Conservation (phyloP, 768 basidiomycete species). For the Hemileccinum impolitum region DNA sequence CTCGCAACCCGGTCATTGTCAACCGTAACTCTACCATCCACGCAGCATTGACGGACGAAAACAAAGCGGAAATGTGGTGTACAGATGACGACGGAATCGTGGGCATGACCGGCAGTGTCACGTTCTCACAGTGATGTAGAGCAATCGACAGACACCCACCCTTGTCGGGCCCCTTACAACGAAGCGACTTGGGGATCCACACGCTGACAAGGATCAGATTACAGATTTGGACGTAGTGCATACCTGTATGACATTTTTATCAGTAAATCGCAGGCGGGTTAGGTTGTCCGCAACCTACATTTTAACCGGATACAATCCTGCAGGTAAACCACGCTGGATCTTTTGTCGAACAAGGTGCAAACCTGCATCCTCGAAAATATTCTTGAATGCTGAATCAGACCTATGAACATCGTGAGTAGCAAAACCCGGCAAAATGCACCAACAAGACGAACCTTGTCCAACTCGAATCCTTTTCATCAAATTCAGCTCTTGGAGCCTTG, state of each 20-base stretch:
- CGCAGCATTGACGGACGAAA: slow-evolving; percentile 40
- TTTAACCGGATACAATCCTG: slow-evolving; percentile 79
- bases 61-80: slow-evolving; percentile 52
- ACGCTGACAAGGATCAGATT: neutral
- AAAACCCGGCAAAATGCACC: neutral
- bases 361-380: slow-evolving; percentile 70
- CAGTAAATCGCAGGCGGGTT: neutral
- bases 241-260: slow-evolving; percentile 21
- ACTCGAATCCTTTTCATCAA: slow-evolving; percentile 87
- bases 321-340: slow-evolving; percentile 80
- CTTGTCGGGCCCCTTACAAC: too few relatives aligned
- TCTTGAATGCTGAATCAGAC: slow-evolving; percentile 81
- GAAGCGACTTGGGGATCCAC: too few relatives aligned
- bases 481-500: slow-evolving; percentile 53
- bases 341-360: slow-evolving; percentile 69
- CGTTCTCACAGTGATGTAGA: slow-evolving; percentile 16
- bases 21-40: slow-evolving; percentile 46
- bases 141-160: neutral
- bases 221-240: slow-evolving; percentile 18
- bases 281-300: slow-evolving; percentile 49
- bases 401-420: slow-evolving; percentile 38
- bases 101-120: slow-evolving; percentile 63
- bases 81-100: slow-evolving; percentile 53
- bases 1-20: slow-evolving; percentile 61
- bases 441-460: slow-evolving; percentile 63